Evolutionary conservation across 108 stramenopile species (phyloP).

Genomic region (Conticribra weissflogii): DNA sequence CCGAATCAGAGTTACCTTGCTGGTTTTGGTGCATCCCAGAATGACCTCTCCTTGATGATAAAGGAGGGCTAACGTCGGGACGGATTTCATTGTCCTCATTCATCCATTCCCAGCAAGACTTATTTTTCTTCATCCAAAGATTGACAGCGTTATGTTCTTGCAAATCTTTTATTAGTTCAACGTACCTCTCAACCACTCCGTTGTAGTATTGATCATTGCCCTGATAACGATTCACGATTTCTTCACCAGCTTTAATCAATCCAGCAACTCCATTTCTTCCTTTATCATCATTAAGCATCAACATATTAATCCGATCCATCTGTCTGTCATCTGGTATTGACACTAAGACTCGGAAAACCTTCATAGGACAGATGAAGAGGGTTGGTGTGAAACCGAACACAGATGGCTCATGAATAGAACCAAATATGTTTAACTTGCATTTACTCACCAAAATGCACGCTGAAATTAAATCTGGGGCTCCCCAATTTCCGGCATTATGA

Average conservation of each 20-base stretch:
- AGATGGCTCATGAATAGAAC: too few species aligned
- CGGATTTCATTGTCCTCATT: conserved; percentile 53
- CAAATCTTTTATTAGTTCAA: conserved; percentile 63
- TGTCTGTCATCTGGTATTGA: conserved; percentile 70
- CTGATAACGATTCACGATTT: conserved; percentile 35
- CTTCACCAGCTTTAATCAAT: conserved; percentile 44
- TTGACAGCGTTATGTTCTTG: conserved; percentile 50
- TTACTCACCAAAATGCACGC: conserved; percentile 45
- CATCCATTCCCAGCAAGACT: conserved; percentile 64
- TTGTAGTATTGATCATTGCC: conserved; percentile 42
- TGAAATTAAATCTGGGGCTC: conserved; percentile 46
- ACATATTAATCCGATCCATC: conserved; percentile 55
- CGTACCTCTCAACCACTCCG: conserved; percentile 57
- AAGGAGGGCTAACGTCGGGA: conserved; percentile 23
- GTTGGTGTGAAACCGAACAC: background rate
- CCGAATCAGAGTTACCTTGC: conserved; percentile 63
- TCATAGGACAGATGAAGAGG: background rate
- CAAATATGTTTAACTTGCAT: background rate
- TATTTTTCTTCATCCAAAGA: conserved; percentile 75
- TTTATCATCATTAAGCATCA: conserved; percentile 56
- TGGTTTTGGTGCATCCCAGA: conserved; percentile 46
- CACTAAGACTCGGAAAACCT: conserved; percentile 45
- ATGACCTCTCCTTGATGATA: conserved; percentile 46
- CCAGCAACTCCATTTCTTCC: conserved; percentile 47
- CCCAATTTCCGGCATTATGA: conserved; percentile 52